Evolutionary conservation across 75 land plant genomes (phyloP), one percentile per base, ranked within the genome.

Genomic region (Picea glauca): DNA sequence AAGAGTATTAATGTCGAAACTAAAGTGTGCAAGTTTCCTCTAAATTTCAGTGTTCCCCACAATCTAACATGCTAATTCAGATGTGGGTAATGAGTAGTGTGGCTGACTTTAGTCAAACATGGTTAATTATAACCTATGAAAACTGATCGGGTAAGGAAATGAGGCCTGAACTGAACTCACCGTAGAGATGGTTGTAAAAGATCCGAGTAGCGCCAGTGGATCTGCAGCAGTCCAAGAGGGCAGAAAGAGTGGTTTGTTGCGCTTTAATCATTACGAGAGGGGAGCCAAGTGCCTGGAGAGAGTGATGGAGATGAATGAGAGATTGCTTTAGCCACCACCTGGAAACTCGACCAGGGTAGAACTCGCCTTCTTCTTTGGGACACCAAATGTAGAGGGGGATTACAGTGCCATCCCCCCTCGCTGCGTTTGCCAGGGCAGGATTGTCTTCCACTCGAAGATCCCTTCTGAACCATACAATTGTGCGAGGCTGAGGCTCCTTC

Each of bases 361-460:
- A 93, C 12, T 82, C 88, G 4, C 90, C 90, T 75, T 93, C 96
- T 63, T 93, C 96, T 56, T 86, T 91, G 65, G 96, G 96, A 23
- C 89, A 86, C 96, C 96, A 93, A 40, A 93, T 85, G 76, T 83
- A 93, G 0, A 92, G 78, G 0, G 86, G 80, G 26, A 92, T 58
- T 21, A 93, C 91, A 60, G 83, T 65, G 20, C 99, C 96, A 23
- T 87, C 84, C 73, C 98, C 88, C 9, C 88, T 91, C 20, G 99
- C 98, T 17, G 92, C 88, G 56, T 50, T 50, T 50, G 56, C 2
- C 35, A 97, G 84, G 13, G 96, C 99, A 9, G 98, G 98, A 74
- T 97, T 97, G 79, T 97, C 99, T 84, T 95, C 99, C 12, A 97
- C 74, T 43, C 98, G 91, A 33, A 97, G 91, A 87, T 97, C 99